Evolutionary conservation across 805 yeast genomes (phyloP).

Genomic region (Tetrapisispora nanseiensis): DNA sequence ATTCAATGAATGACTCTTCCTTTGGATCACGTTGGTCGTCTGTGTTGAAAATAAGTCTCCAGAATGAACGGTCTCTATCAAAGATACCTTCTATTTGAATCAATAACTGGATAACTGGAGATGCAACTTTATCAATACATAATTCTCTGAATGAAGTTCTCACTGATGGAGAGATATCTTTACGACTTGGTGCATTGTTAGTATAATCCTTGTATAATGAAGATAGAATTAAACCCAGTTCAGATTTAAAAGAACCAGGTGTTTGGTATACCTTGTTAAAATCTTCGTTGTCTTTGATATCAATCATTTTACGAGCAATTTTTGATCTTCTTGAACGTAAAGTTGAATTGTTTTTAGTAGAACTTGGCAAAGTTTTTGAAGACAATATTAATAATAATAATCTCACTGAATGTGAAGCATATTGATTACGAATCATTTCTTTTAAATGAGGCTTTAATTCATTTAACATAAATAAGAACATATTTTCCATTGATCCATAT

Average conservation of each 20-base stretch:
- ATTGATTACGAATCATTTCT: conserved; percentile 60
- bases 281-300: conserved; percentile 68
- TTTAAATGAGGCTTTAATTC: conserved; percentile 54
- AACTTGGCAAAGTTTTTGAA: conserved; percentile 70
- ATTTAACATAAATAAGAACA: conserved; percentile 53
- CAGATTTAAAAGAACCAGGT: conserved; percentile 58
- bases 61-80: conserved; percentile 60
- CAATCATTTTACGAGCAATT: conserved; percentile 89
- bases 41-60: conserved; percentile 54
- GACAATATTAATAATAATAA: conserved; percentile 59
- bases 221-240: conserved; percentile 42
- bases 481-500: conserved; percentile 52
- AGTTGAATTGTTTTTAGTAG: conserved; percentile 57
- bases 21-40: conserved; percentile 43
- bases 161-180: conserved; percentile 26
- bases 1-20: conserved; percentile 77
- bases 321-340: conserved; percentile 76
- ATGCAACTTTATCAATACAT: conserved; percentile 70
- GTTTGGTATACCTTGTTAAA: conserved; percentile 57
- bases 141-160: conserved; percentile 53
- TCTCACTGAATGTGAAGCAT: conserved; percentile 83
- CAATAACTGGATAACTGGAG: conserved; percentile 76
- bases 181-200: conserved; percentile 19
- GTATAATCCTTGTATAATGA: conserved; percentile 30
- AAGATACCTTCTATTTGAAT: conserved; percentile 74